Conservation (phyloP, 805 yeast genomes). For the Pichia phayaonensis region DNA sequence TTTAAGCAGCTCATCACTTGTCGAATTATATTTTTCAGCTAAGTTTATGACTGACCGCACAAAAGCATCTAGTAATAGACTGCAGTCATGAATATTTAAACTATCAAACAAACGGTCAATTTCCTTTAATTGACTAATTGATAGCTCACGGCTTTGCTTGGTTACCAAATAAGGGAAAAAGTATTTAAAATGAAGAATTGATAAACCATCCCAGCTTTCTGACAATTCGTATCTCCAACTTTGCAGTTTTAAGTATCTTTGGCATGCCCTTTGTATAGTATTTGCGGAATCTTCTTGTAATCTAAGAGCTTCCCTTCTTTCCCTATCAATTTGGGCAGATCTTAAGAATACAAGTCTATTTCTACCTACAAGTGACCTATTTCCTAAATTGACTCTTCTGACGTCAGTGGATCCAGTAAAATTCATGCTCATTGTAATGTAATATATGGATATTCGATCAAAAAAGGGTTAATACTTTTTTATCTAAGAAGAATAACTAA, state of each 20-base stretch:
- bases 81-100: background rate
- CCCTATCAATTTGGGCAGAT: constrained; percentile 59
- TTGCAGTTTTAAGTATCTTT: constrained; percentile 32
- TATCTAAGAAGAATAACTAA: no score
- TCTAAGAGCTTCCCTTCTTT: constrained; percentile 52
- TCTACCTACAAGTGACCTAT: constrained; percentile 19
- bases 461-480: no score
- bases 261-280: constrained; percentile 42
- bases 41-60: background rate
- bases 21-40: background rate
- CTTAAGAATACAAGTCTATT: constrained; percentile 43
- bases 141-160: constrained; percentile 5
- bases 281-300: constrained; percentile 41
- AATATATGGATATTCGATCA: background rate
- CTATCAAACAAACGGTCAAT: background rate
- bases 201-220: constrained; percentile 19
- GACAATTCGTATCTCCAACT: constrained; percentile 19
- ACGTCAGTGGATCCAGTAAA: constrained; percentile 28
- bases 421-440: constrained; percentile 14
- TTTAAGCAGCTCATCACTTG: background rate
- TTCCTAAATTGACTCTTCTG: constrained; percentile 45
- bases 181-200: constrained; percentile 23
- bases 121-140: constrained; percentile 8
- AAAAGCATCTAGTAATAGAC: background rate
- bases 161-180: constrained; percentile 20